phyloP scores from a whole-genome alignment of 495 filamentous ascomycete genomes.

The Tricharina praecox region DNA sequence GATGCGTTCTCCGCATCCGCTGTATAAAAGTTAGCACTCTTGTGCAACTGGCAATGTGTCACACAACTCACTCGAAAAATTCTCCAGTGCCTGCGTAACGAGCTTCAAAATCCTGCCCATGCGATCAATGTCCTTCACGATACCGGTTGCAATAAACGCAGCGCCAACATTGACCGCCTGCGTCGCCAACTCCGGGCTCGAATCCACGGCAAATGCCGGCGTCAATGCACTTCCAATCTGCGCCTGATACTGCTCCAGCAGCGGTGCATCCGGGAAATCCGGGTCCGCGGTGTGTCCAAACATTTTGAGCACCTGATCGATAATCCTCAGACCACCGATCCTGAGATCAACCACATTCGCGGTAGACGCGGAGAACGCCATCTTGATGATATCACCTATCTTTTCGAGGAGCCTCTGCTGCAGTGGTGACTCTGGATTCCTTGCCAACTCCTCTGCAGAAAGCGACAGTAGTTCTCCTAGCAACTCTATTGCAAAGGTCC shows the following conservation, averaged over 20 bases:
- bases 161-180: conserved; percentile 97
- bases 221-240: conserved; percentile 95
- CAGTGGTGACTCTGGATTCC: conserved; percentile 24
- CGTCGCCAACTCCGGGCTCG: conserved; percentile 83
- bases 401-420: conserved; percentile 30
- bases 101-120: conserved; percentile 96
- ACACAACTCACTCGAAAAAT: conserved; percentile 59
- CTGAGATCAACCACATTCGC: conserved; percentile 77
- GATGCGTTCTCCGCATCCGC: conserved; percentile 61
- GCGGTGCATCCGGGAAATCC: conserved; percentile 84
- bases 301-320: conserved; percentile 83
- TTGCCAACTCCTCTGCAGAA: conserved; percentile 65
- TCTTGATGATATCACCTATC: conserved; percentile 84
- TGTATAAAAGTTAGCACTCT: conserved; percentile 14
- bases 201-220: conserved; percentile 88
- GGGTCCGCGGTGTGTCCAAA: conserved; percentile 93
- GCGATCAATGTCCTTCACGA: conserved; percentile 90
- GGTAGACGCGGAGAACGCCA: conserved; percentile 95
- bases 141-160: conserved; percentile 87
- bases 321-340: conserved; percentile 77
- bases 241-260: conserved; percentile 95
- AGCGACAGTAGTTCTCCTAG: conserved; percentile 67
- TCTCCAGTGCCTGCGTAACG: conserved; percentile 77
- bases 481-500: conserved; percentile 83
- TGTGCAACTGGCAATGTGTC: too few relatives aligned